A percentile compares a stretch with the other conserved stretches of the same genome.
phyloP scores from a whole-genome alignment of 1,139 yeast species.

The Pichia sp. region DNA sequence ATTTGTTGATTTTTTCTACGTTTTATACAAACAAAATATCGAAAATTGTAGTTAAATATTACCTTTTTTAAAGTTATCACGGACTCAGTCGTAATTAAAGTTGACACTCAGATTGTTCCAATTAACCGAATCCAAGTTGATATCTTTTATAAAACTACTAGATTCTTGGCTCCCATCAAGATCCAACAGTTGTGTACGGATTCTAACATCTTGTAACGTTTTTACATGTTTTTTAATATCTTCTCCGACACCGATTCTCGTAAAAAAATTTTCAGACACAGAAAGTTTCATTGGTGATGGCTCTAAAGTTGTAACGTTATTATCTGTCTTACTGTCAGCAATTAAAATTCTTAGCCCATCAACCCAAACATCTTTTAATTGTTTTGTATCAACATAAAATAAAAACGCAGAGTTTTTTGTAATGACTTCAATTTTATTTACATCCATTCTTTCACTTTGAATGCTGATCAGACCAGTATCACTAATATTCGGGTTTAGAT shows the following conservation, averaged over 20 bases:
- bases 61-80: too few species aligned
- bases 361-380: constrained; percentile 67
- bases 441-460: constrained; percentile 23
- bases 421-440: constrained; percentile 28
- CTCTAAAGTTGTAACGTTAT: not conserved
- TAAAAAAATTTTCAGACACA: constrained; percentile 11
- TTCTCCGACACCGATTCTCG: constrained; percentile 31
- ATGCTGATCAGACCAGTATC: constrained; percentile 21
- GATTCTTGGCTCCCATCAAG: constrained; percentile 35
- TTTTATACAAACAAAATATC: too few species aligned
- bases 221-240: constrained; percentile 58
- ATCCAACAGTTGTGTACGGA: constrained; percentile 58
- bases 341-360: constrained; percentile 68
- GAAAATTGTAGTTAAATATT: not conserved
- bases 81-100: constrained; percentile 5
- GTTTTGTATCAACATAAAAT: constrained; percentile 68
- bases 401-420: constrained; percentile 36
- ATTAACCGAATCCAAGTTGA: not conserved
- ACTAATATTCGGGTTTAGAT: constrained; percentile 13
- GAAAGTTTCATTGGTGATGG: constrained; percentile 9
- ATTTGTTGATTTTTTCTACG: too few species aligned
- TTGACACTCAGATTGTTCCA: constrained; percentile 1
- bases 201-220: constrained; percentile 52
- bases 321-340: constrained; percentile 21
- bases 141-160: not conserved